phyloP scores from a whole-genome alignment of 1,284 basidiomycete genomes.

The Ganoderma multipileum region DNA sequence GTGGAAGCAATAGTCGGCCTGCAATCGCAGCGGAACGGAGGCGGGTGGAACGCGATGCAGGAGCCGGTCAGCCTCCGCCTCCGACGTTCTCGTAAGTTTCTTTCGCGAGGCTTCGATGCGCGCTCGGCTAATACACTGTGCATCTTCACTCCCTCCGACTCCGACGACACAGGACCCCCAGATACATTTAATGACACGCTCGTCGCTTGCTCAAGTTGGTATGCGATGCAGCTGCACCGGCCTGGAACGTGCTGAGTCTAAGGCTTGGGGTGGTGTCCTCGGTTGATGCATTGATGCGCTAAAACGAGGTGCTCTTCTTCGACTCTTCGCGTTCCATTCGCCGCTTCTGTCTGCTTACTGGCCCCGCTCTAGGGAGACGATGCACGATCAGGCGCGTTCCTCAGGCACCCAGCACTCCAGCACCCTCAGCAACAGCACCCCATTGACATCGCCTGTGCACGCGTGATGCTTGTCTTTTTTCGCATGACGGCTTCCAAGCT shows the following conservation, averaged over 20 bases:
- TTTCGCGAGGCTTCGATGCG: background rate
- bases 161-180: background rate
- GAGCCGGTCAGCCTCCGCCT: slow-evolving; percentile 4
- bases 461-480: background rate
- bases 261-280: background rate
- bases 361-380: slow-evolving; percentile 4
- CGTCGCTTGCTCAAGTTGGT: background rate
- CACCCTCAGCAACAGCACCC: background rate
- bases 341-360: background rate
- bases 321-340: background rate
- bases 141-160: background rate
- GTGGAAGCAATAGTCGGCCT: slow-evolving; percentile 4
- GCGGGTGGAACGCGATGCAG: background rate
- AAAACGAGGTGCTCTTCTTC: background rate
- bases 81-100: slow-evolving; percentile 14
- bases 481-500: background rate
- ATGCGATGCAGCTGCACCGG: background rate
- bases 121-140: background rate
- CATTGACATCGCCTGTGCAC: background rate
- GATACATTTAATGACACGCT: background rate
- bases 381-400: slow-evolving; percentile 1
- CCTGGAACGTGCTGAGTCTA: background rate
- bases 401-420: slow-evolving; percentile 2
- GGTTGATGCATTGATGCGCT: slow-evolving; percentile 2
- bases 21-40: background rate